Base-by-base conservation (phyloP, 257 asterid genomes). In the Petunia secreta region DNA sequence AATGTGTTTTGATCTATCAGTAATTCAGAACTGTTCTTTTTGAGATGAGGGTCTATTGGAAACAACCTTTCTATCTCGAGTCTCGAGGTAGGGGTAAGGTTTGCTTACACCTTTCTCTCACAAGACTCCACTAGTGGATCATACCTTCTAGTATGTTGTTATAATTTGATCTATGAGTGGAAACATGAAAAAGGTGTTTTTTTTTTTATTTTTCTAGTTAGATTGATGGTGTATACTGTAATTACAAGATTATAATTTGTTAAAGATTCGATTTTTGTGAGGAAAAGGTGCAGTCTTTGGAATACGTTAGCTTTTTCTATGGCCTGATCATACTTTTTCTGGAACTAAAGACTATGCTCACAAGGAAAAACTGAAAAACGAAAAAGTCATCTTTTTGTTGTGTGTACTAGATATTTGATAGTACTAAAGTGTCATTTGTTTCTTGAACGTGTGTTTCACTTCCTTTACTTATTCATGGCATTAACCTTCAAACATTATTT, bases 281-380 rank as follows among this genome's bases (percentile, higher is more conserved):
- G 48, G 58, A 10, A 48, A 48, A 9, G 59, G 59, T 25, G 77
- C 5, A 46, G 43, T 69, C 60, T 69, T 69, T 69, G 76, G 75
- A 44, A 50, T 69, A 43, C 75, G 16, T 69, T 46, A 16, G 58
- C 58, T 68, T 68, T 64, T 44, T 14, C 5, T 13, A 34, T 39
- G 52, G 52, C 73, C 11, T 65, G 74, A 65, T 39, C 36, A 65
- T 40, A 11, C 39, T 40, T 16, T 66, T 48, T 71, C 13, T 71
- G 25, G 6, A 48, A 48, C 60, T 46, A 71, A 71, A 48, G 43
- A 0, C 60, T 46, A 10, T n/a, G 4, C 58, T 43, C 54, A 67
- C 15, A n/a, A 7, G 38, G 75, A 67, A 14, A 67, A 7, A 64
- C 10, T 38, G 34, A 0, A 5, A 38, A 64, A 25, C 25, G 25